Evolutionary conservation across 805 yeast genomes (phyloP).

Genomic region (Isabelozyma heimii): DNA sequence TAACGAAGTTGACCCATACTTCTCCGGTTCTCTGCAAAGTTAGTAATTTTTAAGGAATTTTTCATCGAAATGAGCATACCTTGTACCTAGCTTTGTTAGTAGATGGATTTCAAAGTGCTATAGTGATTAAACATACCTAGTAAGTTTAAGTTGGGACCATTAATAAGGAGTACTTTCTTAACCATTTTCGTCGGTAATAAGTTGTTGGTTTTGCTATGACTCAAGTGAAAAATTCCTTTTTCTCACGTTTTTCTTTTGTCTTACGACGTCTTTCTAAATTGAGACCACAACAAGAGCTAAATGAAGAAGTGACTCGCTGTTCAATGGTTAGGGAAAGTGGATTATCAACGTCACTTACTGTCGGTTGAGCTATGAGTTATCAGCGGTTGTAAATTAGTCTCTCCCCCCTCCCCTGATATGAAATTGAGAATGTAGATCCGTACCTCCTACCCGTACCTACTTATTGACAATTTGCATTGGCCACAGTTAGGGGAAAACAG

Average conservation of each 20-base stretch:
- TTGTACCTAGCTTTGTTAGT: neutral
- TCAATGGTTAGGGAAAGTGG: too few species aligned
- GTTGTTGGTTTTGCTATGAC: neutral
- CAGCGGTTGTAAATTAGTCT: too few species aligned
- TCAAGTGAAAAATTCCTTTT: neutral
- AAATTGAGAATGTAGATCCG: neutral
- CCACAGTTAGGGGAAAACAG: too few species aligned
- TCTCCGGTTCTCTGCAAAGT: conserved; percentile 44
- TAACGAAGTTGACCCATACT: conserved; percentile 47
- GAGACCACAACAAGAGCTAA: too few species aligned
- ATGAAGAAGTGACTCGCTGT: neutral
- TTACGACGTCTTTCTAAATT: neutral
- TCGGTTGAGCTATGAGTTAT: too few species aligned
- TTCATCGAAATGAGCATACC: neutral
- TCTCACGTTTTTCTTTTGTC: neutral
- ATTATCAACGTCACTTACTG: too few species aligned
- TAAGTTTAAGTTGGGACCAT: conserved; percentile 51
- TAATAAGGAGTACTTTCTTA: conserved; percentile 42
- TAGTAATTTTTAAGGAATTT: neutral
- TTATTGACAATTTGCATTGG: neutral
- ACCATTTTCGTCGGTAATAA: conserved; percentile 21
- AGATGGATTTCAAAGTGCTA: neutral
- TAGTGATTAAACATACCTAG: conserved; percentile 28
- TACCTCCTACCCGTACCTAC: neutral
- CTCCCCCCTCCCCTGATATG: too few species aligned